phyloP scores from a whole-genome alignment of 768 basidiomycete species.

The Trametes villosa region DNA sequence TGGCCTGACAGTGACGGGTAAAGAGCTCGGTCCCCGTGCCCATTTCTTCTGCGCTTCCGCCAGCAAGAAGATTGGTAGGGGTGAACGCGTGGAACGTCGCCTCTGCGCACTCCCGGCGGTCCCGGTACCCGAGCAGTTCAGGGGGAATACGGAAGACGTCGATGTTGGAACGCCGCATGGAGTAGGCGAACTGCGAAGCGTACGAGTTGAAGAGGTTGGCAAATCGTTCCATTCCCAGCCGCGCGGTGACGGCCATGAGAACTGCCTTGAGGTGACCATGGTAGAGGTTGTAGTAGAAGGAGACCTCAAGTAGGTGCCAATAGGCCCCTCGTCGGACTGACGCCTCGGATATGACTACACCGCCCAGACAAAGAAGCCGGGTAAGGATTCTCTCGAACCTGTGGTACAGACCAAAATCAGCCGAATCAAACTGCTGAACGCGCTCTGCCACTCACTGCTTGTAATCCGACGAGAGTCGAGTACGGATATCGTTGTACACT shows the following conservation, averaged over 20 bases:
- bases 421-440: neutral
- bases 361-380: conserved; percentile 69
- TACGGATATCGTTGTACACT: conserved; percentile 54
- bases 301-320: conserved; percentile 84
- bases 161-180: conserved; percentile 53
- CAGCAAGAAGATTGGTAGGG: conserved; percentile 63
- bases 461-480: conserved; percentile 48
- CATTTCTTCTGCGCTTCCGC: conserved; percentile 35
- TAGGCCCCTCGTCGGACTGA: conserved; percentile 80
- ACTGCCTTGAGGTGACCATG: conserved; percentile 48
- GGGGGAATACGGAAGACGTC: conserved; percentile 68
- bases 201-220: conserved; percentile 78
- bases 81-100: conserved; percentile 70
- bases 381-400: conserved; percentile 56
- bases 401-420: neutral
- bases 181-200: conserved; percentile 73
- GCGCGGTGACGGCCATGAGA: conserved; percentile 61
- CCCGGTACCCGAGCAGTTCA: conserved; percentile 74
- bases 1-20: conserved; percentile 61
- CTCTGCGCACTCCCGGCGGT: conserved; percentile 66
- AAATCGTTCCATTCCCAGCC: conserved; percentile 66
- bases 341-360: conserved; percentile 80
- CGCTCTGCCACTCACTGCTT: conserved; percentile 48
- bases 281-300: conserved; percentile 48
- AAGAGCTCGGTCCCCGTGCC: conserved; percentile 53